Base-by-base conservation (phyloP, 768 basidiomycete species). In the Pulveroboletus sp. region DNA sequence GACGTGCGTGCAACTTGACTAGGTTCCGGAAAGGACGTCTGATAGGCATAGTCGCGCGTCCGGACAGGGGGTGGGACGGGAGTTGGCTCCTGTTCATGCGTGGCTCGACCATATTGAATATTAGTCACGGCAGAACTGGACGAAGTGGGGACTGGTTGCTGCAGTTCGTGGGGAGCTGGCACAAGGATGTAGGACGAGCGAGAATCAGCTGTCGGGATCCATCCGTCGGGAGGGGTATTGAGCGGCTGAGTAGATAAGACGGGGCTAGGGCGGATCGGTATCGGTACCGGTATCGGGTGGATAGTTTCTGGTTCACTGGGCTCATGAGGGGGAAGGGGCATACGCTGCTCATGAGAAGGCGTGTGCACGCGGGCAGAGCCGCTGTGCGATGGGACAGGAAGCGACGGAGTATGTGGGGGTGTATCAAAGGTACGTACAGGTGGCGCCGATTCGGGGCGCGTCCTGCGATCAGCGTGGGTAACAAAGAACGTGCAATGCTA, bases 31-130 rank as follows among this genome's bases (percentile, higher is more conserved):
- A 31, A 43, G 27, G 57, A 28, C 15, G 50, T 8, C 18, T 57
- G 57, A 56, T 69, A 68, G n/a, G 60, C 63, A 41, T 62, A 64
- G 24, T 70, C 64, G 8, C 66, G 68, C 26, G 56, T 42, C 28
- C 64, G 65, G 24, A 57, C 28, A 11, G 62, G 64, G 13, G 64
- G 64, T 1, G 62, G 60, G 21, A 21, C 21, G 2, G 21, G 4
- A 21, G 21, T 21, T 0, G 60, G 45, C 33, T 50, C 54, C 37
- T 51, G 36, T 28, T 39, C 47, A 15, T 38, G 55, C 8, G 35
- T 49, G 1, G 14, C 50, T 24, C 52, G 45, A 10, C 28, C 15
- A 38, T 55, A 53, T 24, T 58, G 58, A 8, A 57, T 21, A 14
- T 63, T 65, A 0, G 46, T 37, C 5, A 47, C 50, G 14, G 48